Evolutionary conservation across 495 filamentous ascomycete species (phyloP).

Genomic region (Echria macrotheca): DNA sequence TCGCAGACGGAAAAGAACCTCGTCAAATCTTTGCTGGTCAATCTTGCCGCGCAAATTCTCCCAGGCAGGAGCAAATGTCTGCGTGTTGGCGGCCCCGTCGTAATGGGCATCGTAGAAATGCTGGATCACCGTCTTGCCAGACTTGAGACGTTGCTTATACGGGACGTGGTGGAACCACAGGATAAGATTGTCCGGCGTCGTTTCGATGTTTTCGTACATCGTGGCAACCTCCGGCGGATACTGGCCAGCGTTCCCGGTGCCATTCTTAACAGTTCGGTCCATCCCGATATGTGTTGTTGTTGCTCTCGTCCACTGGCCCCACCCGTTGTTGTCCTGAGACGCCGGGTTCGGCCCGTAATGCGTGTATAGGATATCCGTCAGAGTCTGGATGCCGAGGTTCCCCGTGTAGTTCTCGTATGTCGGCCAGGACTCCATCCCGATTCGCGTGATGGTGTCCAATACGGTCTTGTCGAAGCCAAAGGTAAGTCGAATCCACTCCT

Average conservation of each 20-base stretch:
- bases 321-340: constrained; percentile 62
- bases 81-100: constrained; percentile 53
- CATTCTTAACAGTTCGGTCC: constrained; percentile 64
- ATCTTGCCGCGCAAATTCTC: constrained; percentile 48
- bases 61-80: constrained; percentile 53
- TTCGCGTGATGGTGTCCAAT: constrained; percentile 51
- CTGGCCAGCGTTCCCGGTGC: constrained; percentile 59
- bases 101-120: constrained; percentile 74
- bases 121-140: constrained; percentile 66
- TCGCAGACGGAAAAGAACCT: constrained; percentile 49
- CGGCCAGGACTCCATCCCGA: constrained; percentile 66
- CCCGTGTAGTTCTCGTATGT: constrained; percentile 67
- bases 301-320: constrained; percentile 70
- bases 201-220: constrained; percentile 54
- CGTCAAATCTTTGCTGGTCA: constrained; percentile 56
- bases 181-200: constrained; percentile 63
- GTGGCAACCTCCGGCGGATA: constrained; percentile 56
- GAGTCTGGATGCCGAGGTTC: constrained; percentile 69
- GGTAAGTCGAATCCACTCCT: constrained; percentile 63
- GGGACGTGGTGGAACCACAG: constrained; percentile 75
- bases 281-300: constrained; percentile 56
- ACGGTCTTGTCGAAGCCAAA: constrained; percentile 52
- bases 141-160: constrained; percentile 61
- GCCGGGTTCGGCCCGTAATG: constrained; percentile 65
- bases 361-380: constrained; percentile 62